phyloP scores from a whole-genome alignment of 345 rosid genomes.

The Alliaria petiolata region DNA sequence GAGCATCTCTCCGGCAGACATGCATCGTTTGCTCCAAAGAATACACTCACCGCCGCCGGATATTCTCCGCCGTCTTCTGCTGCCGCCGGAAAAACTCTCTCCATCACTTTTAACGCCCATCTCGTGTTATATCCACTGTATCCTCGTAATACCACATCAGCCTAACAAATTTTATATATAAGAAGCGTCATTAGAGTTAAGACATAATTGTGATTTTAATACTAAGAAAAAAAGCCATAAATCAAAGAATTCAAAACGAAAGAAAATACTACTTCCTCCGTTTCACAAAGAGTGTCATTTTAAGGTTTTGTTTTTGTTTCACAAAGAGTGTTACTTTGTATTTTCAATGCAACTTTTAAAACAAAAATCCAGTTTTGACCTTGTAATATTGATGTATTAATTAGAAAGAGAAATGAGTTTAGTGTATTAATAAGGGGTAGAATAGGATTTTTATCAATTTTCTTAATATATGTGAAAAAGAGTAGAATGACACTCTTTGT shows the following conservation, averaged over 20 bases:
- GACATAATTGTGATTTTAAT: background rate
- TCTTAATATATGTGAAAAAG: too few species aligned
- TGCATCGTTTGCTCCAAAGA: slow-evolving; percentile 95
- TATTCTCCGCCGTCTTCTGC: slow-evolving; percentile 25
- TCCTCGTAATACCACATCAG: slow-evolving; percentile 65
- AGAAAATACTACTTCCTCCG: background rate
- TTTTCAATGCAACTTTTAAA: too few species aligned
- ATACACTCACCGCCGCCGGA: slow-evolving; percentile 65
- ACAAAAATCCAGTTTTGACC: too few species aligned
- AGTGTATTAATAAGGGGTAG: too few species aligned
- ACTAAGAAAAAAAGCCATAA: background rate
- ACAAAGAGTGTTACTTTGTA: too few species aligned
- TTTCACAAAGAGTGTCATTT: too few species aligned
- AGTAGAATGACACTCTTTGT: too few species aligned
- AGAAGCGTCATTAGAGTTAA: background rate
- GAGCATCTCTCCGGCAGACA: slow-evolving; percentile 73
- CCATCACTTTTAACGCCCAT: slow-evolving; percentile 70
- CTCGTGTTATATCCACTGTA: slow-evolving; percentile 83
- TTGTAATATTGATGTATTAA: too few species aligned
- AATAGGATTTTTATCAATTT: too few species aligned
- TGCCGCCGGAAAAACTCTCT: slow-evolving; percentile 51
- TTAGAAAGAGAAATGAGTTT: too few species aligned
- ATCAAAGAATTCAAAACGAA: background rate
- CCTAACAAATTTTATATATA: slow-evolving; percentile 32
- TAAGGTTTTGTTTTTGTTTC: too few species aligned